Base-by-base conservation (phyloP, 2,329 filamentous ascomycete species). In the Talaromyces islandicus region DNA sequence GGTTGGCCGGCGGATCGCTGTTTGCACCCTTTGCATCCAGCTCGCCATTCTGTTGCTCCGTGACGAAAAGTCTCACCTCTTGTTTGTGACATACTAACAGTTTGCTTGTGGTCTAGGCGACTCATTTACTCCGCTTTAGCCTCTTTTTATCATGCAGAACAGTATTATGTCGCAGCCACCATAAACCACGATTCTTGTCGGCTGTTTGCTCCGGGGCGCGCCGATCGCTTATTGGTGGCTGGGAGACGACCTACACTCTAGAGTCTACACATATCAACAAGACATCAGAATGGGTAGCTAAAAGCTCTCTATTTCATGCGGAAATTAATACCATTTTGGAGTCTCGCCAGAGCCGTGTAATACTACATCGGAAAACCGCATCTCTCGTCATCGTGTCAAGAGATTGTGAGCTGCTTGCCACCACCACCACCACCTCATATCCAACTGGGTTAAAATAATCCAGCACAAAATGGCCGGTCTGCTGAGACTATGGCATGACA, bases 401-500 rank as follows among this genome's bases (percentile, higher is more conserved):
- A 21, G 21, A 46, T 46, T 46, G 43, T 46, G 43, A 46, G 7
- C 19, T 46, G 7, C 24, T 24, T 7, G n/a, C 14, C 35, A 38
- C 35, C 14, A 38, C 14, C n/a, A 38, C n/a, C 2, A n/a, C n/a
- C n/a, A n/a, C 35, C 35, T 38, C 35, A 38, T 38, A n/a, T 38
- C 35, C 35, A 38, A 38, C 12, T 38, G 14, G 12, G 12, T 10
- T 46, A 21, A 19, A 24, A 19, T 24, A 21, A 21, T 24, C n/a
- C 10, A 46, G 21, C n/a, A 4, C n/a, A 46, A 46, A 12, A 60
- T 61, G 59, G 32, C 56, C 50, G 52, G 43, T 25, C 57, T 58
- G 12, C 38, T 53, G 43, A 62, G 56, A 25, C 54, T 61, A 41
- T 61, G 53, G 27, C 53, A 56, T 19, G 52, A 56, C 46, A 62